These are phyloP conservation scores for Ogataea ramenticola DNA, from an alignment of 805 yeast genomes.

Conservation along the genomic window DNA sequence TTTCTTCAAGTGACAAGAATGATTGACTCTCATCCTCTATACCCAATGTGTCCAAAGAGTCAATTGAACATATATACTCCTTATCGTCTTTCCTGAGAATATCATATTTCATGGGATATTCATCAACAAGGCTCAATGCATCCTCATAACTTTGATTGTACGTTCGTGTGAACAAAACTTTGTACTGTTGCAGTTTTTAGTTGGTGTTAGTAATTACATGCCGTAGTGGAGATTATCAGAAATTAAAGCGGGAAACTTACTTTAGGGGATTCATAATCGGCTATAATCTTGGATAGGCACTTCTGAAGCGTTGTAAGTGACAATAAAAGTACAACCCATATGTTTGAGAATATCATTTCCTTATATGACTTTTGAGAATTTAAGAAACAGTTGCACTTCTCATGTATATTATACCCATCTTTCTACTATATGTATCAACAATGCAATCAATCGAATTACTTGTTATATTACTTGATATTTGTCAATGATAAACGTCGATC, in stretches of 20 bases:
- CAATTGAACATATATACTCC: neutral
- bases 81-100: neutral
- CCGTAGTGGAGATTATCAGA: too few species aligned
- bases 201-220: neutral
- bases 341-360: too few species aligned
- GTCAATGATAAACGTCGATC: too few species aligned
- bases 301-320: neutral
- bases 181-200: neutral
- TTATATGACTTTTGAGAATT: too few species aligned
- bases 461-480: too few species aligned
- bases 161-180: neutral
- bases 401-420: too few species aligned
- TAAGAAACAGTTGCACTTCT: too few species aligned
- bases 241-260: too few species aligned
- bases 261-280: neutral
- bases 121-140: neutral
- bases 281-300: neutral
- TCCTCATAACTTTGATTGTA: neutral
- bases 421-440: too few species aligned
- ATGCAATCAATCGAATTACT: too few species aligned
- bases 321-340: neutral
- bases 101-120: neutral
- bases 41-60: neutral
- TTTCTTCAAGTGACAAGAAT: neutral
- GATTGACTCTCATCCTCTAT: neutral